Evolutionary conservation across 2,329 filamentous ascomycete genomes (phyloP).

Genomic region (Aureobasidium sp.): DNA sequence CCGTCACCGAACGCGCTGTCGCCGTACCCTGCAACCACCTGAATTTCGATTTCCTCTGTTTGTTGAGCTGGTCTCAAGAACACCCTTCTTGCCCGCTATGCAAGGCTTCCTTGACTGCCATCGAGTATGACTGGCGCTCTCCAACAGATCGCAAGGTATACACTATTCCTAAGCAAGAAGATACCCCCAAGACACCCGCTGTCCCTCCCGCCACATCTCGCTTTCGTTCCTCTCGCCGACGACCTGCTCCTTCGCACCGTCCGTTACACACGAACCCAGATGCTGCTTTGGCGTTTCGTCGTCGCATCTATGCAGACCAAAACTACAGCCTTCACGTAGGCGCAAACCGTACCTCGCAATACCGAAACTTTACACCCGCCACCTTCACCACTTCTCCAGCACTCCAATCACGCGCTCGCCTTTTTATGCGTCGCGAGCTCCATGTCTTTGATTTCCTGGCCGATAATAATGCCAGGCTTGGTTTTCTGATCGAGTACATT

Average conservation of each 20-base stretch:
- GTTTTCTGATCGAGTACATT: slow-evolving; percentile 81
- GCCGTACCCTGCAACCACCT: slow-evolving; percentile 71
- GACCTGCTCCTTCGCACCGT: neutral
- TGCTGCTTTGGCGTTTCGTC: slow-evolving; percentile 51
- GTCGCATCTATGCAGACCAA: slow-evolving; percentile 63
- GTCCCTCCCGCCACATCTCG: neutral
- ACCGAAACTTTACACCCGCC: slow-evolving; percentile 63
- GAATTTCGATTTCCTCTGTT: slow-evolving; percentile 79
- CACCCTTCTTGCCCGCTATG: slow-evolving; percentile 73
- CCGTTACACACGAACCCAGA: slow-evolving; percentile 16
- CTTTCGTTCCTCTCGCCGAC: neutral
- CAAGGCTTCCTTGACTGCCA: slow-evolving; percentile 45
- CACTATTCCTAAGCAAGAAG: slow-evolving; percentile 33
- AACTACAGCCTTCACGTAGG: slow-evolving; percentile 78
- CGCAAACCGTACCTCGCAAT: slow-evolving; percentile 68
- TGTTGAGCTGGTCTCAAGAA: slow-evolving; percentile 73
- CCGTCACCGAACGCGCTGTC: slow-evolving; percentile 63
- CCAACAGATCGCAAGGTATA: slow-evolving; percentile 53
- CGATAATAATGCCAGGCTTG: slow-evolving; percentile 52
- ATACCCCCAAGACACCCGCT: slow-evolving; percentile 9
- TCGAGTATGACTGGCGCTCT: slow-evolving; percentile 58
- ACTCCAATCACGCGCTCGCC: slow-evolving; percentile 67
- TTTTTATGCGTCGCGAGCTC: slow-evolving; percentile 77
- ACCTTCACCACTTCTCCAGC: slow-evolving; percentile 57
- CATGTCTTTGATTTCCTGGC: slow-evolving; percentile 72